Evolutionary conservation across 305 asterid genomes (phyloP).

Genomic region (Withania somnifera): DNA sequence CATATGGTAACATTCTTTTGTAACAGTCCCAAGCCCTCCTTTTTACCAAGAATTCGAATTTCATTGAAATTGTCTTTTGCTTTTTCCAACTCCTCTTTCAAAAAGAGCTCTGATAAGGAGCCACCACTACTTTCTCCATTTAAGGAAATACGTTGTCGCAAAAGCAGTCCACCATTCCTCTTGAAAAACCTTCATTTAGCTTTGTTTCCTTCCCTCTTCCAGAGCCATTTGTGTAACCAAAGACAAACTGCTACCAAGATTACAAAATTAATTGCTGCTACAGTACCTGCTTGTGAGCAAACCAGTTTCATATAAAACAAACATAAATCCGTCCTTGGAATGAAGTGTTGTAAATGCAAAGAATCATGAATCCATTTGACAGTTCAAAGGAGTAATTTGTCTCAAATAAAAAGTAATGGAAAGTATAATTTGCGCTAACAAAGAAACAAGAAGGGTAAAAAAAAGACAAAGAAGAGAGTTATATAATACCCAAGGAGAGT

Average conservation of each 20-base stretch:
- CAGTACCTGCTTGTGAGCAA: constrained; percentile 5
- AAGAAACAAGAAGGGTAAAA: neutral
- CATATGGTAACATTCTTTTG: constrained; percentile 30
- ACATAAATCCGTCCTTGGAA: neutral
- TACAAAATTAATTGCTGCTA: constrained; percentile 11
- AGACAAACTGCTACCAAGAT: constrained; percentile 3
- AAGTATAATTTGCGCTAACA: neutral
- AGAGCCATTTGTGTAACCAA: constrained; percentile 12
- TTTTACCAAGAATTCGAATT: constrained; percentile 25
- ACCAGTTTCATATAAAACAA: neutral
- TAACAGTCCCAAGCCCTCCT: constrained; percentile 30
- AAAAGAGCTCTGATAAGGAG: constrained; percentile 13
- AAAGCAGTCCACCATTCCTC: constrained; percentile 28
- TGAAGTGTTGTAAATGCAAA: neutral
- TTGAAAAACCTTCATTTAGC: constrained; percentile 18
- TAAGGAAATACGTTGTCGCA: constrained; percentile 17
- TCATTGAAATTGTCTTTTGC: constrained; percentile 26
- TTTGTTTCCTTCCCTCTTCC: constrained; percentile 3
- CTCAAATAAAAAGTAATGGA: neutral
- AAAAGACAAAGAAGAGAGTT: neutral
- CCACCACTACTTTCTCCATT: neutral
- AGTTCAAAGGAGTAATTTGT: neutral
- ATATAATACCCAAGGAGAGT: neutral
- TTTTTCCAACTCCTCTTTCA: constrained; percentile 22
- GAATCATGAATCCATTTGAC: neutral